Conservation (phyloP, 768 basidiomycete species). For the Phylloporus arenicola region DNA sequence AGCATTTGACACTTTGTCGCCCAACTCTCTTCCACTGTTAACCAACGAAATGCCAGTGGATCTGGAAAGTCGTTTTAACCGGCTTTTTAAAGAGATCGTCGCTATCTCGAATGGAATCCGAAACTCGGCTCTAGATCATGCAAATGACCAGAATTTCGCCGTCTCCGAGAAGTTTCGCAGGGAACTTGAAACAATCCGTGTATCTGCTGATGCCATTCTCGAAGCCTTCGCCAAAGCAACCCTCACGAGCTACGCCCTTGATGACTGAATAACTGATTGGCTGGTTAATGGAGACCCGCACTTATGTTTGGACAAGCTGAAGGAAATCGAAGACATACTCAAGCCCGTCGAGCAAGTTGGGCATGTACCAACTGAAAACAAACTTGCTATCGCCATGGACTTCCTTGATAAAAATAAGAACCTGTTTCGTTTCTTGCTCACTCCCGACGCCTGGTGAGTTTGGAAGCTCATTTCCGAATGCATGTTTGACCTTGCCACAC, state of each 20-base stretch:
- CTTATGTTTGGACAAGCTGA: neutral
- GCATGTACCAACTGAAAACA: neutral
- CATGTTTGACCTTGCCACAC: neutral
- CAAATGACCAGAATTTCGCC: neutral
- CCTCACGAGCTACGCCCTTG: neutral
- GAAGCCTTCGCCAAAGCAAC: neutral
- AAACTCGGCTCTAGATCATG: neutral
- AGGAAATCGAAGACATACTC: neutral
- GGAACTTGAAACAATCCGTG: neutral
- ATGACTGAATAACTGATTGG: neutral
- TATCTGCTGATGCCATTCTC: neutral
- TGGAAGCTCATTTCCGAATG: too few species aligned
- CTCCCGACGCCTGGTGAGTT: neutral
- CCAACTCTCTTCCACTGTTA: neutral
- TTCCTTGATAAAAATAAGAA: neutral
- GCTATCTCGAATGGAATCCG: neutral
- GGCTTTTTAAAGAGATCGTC: neutral
- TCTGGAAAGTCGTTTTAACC: neutral
- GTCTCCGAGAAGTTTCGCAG: neutral
- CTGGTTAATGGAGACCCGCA: neutral
- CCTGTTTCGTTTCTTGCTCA: neutral
- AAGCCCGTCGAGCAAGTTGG: neutral
- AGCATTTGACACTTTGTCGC: neutral
- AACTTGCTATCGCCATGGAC: neutral
- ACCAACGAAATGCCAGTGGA: neutral